Conservation (phyloP, 768 basidiomycete genomes). For the Naganishia vishniacii region DNA sequence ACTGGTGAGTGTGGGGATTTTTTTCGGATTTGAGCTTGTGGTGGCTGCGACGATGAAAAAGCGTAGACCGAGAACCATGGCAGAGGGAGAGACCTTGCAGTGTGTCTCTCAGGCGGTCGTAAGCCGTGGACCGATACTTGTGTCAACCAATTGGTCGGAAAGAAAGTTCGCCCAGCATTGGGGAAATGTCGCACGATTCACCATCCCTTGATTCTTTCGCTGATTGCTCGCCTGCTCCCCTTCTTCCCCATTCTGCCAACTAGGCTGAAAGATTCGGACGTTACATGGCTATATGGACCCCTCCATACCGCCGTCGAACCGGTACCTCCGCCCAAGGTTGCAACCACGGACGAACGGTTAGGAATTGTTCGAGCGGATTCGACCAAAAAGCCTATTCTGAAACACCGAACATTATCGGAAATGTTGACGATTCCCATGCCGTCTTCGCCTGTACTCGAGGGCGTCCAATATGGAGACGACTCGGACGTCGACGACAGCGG, state of each 20-base stretch:
- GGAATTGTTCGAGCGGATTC: constrained; percentile 51
- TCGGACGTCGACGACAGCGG: constrained; percentile 49
- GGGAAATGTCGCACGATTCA: too few relatives aligned
- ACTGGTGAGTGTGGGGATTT: constrained; percentile 66
- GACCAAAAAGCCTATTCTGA: constrained; percentile 76
- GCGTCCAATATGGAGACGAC: constrained; percentile 31
- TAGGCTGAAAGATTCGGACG: constrained; percentile 98
- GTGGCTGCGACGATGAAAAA: too few relatives aligned
- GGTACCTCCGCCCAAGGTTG: constrained; percentile 61
- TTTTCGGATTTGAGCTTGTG: too few relatives aligned
- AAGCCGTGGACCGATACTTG: too few relatives aligned
- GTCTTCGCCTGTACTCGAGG: constrained; percentile 59
- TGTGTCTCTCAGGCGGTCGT: too few relatives aligned
- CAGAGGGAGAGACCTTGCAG: too few relatives aligned
- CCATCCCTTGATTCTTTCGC: constrained; percentile 4
- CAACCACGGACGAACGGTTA: constrained; percentile 54
- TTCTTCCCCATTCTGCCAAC: not conserved
- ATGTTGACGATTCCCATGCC: constrained; percentile 72
- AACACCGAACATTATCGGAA: constrained; percentile 86
- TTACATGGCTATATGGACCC: constrained; percentile 98
- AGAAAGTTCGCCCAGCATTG: too few relatives aligned
- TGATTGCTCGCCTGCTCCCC: too few relatives aligned
- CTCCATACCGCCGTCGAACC: constrained; percentile 89
- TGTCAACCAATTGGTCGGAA: too few relatives aligned
- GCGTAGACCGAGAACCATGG: too few relatives aligned